phyloP scores from a whole-genome alignment of 2,329 filamentous ascomycete species.

The Beauveria asiatica region DNA sequence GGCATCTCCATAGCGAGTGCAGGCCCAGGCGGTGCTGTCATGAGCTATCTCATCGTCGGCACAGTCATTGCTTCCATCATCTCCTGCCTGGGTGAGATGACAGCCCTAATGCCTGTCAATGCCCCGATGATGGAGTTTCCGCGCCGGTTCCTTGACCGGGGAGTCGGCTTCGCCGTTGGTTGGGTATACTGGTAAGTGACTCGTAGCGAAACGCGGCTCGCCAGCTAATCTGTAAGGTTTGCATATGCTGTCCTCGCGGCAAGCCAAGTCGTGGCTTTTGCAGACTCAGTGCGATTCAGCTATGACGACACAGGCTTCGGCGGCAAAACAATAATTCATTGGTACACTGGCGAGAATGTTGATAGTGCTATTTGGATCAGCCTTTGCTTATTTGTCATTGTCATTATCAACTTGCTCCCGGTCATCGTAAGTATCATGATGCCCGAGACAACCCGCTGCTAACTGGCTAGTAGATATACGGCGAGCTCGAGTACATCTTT shows the following conservation, averaged over 20 bases:
- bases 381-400: constrained; percentile 26
- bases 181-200: constrained; percentile 28
- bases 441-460: not conserved
- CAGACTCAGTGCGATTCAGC: constrained; percentile 26
- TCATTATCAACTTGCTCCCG: constrained; percentile 27
- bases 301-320: constrained; percentile 22
- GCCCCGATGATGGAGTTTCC: constrained; percentile 31
- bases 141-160: constrained; percentile 27
- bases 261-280: constrained; percentile 27
- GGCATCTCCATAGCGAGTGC: constrained; percentile 30
- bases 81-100: constrained; percentile 33
- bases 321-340: constrained; percentile 24
- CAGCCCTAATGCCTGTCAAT: constrained; percentile 31
- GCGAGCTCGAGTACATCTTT: constrained; percentile 31
- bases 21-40: constrained; percentile 31
- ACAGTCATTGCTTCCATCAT: constrained; percentile 34
- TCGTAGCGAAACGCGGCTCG: not conserved
- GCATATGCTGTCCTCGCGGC: constrained; percentile 28
- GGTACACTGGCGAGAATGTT: constrained; percentile 25
- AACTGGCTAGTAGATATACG: constrained; percentile 16
- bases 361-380: constrained; percentile 30
- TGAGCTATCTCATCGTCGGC: constrained; percentile 33
- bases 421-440: constrained; percentile 23
- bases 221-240: constrained; percentile 21
- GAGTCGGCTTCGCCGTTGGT: constrained; percentile 29